A percentile compares a stretch with the other conserved stretches of the same genome.
These are phyloP conservation scores for Rehmannia glutinosa DNA, from an alignment of 257 asterid genomes.

Conservation along the genomic window DNA sequence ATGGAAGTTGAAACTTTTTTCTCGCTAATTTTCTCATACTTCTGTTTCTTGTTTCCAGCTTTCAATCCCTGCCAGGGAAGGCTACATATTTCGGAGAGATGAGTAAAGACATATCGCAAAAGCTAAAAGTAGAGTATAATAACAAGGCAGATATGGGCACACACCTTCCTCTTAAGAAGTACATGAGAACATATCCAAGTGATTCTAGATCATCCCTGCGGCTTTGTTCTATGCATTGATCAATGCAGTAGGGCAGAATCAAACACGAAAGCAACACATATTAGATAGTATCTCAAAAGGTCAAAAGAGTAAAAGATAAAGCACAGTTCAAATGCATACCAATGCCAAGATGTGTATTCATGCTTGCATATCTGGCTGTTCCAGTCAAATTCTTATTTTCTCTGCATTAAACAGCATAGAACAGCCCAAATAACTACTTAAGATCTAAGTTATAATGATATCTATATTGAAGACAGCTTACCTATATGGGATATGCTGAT, in stretches of 20 bases:
- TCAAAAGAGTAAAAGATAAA: constrained; percentile 7
- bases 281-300: constrained; percentile 15
- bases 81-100: constrained; percentile 34
- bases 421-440: constrained; percentile 4
- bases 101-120: constrained; percentile 17
- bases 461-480: constrained; percentile 17
- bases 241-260: constrained; percentile 28
- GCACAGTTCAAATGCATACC: constrained; percentile 46
- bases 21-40: constrained; percentile 57
- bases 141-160: constrained; percentile 13
- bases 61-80: constrained; percentile 71
- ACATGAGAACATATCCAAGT: constrained; percentile 86
- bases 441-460: not conserved
- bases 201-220: constrained; percentile 89
- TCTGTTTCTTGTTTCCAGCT: constrained; percentile 62
- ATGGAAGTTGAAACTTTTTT: constrained; percentile 55
- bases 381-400: constrained; percentile 96
- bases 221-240: constrained; percentile 61
- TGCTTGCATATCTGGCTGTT: constrained; percentile 95
- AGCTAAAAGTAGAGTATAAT: not conserved
- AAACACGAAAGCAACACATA: constrained; percentile 11
- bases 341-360: constrained; percentile 94
- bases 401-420: constrained; percentile 41
- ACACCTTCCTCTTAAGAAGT: constrained; percentile 84
- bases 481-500: constrained; percentile 77